phyloP scores from a whole-genome alignment of 2,329 filamentous ascomycete species.

The Neofusicoccum kwambonambiense region DNA sequence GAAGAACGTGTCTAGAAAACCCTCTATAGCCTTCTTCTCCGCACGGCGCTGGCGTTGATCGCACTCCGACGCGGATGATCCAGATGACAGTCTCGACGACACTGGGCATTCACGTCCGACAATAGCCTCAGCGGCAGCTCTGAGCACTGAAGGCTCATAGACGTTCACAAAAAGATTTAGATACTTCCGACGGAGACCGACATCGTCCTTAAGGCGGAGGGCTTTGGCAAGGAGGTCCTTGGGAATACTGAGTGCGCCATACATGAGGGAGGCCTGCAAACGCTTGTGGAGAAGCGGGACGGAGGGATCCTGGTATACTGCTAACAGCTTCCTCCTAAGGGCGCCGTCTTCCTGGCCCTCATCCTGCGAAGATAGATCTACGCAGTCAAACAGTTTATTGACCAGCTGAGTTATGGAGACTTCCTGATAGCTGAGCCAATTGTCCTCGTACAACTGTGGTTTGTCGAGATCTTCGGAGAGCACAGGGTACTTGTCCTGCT shows the following conservation, averaged over 20 bases:
- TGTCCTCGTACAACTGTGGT: constrained; percentile 61
- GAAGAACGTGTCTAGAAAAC: constrained; percentile 58
- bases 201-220: constrained; percentile 53
- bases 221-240: constrained; percentile 49
- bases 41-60: constrained; percentile 35
- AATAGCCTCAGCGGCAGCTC: constrained; percentile 57
- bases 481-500: constrained; percentile 49
- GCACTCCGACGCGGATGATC: constrained; percentile 35
- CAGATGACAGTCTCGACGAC: constrained; percentile 36
- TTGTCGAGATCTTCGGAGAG: constrained; percentile 55
- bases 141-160: constrained; percentile 54
- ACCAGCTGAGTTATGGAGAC: constrained; percentile 59
- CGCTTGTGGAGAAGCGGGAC: constrained; percentile 56
- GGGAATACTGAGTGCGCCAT: constrained; percentile 57
- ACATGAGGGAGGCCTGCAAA: constrained; percentile 58
- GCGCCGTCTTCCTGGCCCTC: constrained; percentile 18
- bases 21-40: constrained; percentile 46
- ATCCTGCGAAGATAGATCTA: constrained; percentile 23
- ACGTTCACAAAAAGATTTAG: constrained; percentile 58
- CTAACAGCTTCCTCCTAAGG: constrained; percentile 51
- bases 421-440: constrained; percentile 63
- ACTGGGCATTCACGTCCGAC: constrained; percentile 53
- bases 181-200: constrained; percentile 58
- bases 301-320: constrained; percentile 53
- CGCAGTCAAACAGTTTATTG: constrained; percentile 54